phyloP scores from a whole-genome alignment of 148 eudicot genomes.

The Heliamphora exappendiculata region DNA sequence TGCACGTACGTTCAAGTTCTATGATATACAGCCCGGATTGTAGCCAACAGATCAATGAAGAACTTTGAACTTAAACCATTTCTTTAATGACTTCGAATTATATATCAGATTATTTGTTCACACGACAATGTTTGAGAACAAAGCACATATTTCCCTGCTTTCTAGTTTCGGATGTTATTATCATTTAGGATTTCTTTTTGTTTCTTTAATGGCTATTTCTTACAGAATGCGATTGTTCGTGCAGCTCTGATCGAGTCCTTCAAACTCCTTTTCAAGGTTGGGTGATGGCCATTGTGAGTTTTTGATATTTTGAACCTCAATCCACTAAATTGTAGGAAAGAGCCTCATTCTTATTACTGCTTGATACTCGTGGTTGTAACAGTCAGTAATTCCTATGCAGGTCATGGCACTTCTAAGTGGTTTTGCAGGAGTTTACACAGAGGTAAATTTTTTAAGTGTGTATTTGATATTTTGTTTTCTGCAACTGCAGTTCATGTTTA shows the following conservation, averaged over 20 bases:
- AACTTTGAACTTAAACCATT: neutral
- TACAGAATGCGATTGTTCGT: conserved; percentile 12
- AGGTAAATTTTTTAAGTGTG: conserved; percentile 42
- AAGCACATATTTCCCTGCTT: neutral
- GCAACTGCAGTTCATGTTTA: conserved; percentile 5
- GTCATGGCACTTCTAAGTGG: conserved; percentile 98
- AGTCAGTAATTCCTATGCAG: conserved; percentile 33
- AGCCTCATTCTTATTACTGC: neutral
- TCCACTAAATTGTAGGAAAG: neutral
- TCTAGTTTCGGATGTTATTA: neutral
- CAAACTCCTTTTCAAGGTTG: conserved; percentile 93
- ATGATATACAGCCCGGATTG: neutral
- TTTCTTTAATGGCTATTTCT: conserved; percentile 10
- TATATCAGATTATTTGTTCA: neutral
- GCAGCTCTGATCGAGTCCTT: conserved; percentile 92
- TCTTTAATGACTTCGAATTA: neutral
- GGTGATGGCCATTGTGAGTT: conserved; percentile 98
- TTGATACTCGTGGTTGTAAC: neutral
- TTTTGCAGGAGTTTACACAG: conserved; percentile 98
- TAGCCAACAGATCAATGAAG: neutral
- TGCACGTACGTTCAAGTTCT: neutral
- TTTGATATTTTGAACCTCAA: conserved; percentile 9
- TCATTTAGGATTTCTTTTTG: neutral
- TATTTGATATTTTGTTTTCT: conserved; percentile 2
- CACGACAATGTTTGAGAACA: neutral